Base-by-base conservation (phyloP, 371 early-diverging fungal genomes). In the Mortierella sp. region DNA sequence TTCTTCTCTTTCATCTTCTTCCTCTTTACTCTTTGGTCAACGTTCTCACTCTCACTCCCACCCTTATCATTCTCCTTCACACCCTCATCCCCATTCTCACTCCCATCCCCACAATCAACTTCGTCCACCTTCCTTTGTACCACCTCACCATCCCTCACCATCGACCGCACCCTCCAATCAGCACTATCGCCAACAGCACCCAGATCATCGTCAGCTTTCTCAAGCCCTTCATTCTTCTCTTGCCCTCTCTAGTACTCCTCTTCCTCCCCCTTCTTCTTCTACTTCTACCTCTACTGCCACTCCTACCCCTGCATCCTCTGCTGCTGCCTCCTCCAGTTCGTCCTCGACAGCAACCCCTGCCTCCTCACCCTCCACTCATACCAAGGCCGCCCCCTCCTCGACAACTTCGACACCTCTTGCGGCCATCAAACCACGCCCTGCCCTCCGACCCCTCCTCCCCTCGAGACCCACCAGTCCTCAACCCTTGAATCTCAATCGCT, bases 391-490 rank as follows among this genome's bases (percentile, higher is more conserved):
- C 1, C 37, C 79, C 0, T n/a, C 76, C 3, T 76, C 71, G 21
- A 54, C 71, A 5, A 54, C 61, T 2, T 26, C 73, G 24, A 50
- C 77, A 24, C 72, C 81, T 1, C 54, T 80, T 19, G 82, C 78
- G 16, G 76, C 51, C 50, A 80, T 86, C 79, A 81, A 81, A 34
- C 86, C 81, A 5, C 76, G 82, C 24, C 86, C 86, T 37, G 72
- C 82, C 34, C 77, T 86, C 11, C 81, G 86, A 13, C 86, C 86
- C 19, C 69, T 86, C 16, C 61, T 86, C 6, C 86, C 86, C 13
- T 86, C 86, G 9, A 55, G 86, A 9, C 86, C 86, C 9, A 86
- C 86, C 34, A 86, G 86, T 44, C 86, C 86, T 13, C 86, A 86
- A 31, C 86, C 86, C 9, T 11, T 86, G 43, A 55, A 54, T 34